Conservation (phyloP, 2,329 filamentous ascomycete genomes). For the Colletotrichum sp. region DNA sequence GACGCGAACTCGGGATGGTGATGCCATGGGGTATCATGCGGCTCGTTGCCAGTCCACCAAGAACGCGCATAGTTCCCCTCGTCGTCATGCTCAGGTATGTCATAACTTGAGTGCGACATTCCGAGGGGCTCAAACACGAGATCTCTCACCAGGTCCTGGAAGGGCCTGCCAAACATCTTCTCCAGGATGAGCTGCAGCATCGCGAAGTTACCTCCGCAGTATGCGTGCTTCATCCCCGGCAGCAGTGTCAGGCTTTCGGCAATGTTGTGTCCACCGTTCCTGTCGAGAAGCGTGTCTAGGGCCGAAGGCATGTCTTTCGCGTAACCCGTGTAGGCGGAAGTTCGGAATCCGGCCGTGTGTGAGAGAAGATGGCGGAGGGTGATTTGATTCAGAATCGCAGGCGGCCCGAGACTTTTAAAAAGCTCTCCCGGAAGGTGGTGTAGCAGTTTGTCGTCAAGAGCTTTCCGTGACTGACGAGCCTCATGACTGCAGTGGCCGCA, state of each 20-base stretch:
- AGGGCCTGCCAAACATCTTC: background rate
- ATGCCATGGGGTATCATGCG: background rate
- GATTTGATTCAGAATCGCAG: background rate
- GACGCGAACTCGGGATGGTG: conserved; percentile 3
- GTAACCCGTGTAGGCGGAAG: background rate
- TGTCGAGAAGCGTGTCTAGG: conserved; percentile 14
- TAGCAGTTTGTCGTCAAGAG: background rate
- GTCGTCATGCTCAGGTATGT: background rate
- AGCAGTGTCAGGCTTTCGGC: background rate
- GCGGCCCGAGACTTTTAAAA: background rate
- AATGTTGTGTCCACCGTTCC: background rate
- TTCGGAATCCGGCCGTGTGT: background rate
- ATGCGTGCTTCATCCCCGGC: background rate
- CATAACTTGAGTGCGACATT: background rate
- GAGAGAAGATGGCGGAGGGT: background rate
- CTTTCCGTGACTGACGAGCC: background rate
- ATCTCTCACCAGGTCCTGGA: background rate
- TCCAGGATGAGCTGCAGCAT: conserved; percentile 8
- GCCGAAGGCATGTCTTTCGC: background rate
- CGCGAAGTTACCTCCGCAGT: conserved; percentile 2
- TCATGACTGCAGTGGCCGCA: conserved; percentile 1
- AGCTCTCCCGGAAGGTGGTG: background rate
- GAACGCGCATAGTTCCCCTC: conserved; percentile 12
- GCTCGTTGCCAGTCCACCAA: background rate
- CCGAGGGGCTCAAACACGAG: background rate